Conservation (phyloP, 352 stramenopile genomes). For the Phytophthora cryptogea region DNA sequence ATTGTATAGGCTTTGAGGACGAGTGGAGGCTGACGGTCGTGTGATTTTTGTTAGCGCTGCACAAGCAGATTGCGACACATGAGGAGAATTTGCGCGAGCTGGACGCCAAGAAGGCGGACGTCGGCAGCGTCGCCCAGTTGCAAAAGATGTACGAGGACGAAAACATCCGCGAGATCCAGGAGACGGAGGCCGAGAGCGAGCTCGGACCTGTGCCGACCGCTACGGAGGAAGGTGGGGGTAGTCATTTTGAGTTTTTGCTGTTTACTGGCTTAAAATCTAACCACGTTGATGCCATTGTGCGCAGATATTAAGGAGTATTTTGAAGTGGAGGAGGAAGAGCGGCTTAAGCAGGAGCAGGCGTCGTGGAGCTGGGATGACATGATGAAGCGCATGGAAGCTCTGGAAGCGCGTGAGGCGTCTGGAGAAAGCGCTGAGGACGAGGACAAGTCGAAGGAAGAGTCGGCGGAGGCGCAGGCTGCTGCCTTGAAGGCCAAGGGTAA, state of each 20-base stretch:
- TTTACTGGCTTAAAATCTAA: background rate
- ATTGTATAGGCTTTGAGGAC: background rate
- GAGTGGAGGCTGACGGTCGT: background rate
- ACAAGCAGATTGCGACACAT: constrained; percentile 56
- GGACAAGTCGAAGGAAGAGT: constrained; percentile 29
- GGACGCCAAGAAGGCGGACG: constrained; percentile 66
- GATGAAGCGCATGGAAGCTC: constrained; percentile 86
- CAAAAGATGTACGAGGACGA: constrained; percentile 87
- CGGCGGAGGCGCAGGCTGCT: constrained; percentile 36
- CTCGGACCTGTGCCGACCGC: constrained; percentile 37
- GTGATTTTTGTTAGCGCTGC: constrained; percentile 39
- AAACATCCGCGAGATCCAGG: constrained; percentile 86
- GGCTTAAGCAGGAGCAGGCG: constrained; percentile 59
- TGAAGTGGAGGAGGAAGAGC: constrained; percentile 84
- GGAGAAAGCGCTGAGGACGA: constrained; percentile 36
- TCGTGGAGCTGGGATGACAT: constrained; percentile 85
- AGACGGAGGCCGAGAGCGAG: constrained; percentile 82
- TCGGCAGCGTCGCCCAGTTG: constrained; percentile 66
- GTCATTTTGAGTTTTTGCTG: background rate
- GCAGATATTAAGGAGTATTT: constrained; percentile 83
- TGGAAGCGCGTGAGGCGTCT: constrained; percentile 68
- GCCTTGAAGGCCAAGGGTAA: constrained; percentile 80
- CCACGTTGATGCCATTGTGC: background rate
- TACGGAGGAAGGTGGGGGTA: constrained; percentile 60
- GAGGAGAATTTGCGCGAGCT: constrained; percentile 52